Percentiles rank a stretch among this genome's conserved stretches.
phyloP scores from a whole-genome alignment of 139 green algal genomes.

The Closterium sp. region DNA sequence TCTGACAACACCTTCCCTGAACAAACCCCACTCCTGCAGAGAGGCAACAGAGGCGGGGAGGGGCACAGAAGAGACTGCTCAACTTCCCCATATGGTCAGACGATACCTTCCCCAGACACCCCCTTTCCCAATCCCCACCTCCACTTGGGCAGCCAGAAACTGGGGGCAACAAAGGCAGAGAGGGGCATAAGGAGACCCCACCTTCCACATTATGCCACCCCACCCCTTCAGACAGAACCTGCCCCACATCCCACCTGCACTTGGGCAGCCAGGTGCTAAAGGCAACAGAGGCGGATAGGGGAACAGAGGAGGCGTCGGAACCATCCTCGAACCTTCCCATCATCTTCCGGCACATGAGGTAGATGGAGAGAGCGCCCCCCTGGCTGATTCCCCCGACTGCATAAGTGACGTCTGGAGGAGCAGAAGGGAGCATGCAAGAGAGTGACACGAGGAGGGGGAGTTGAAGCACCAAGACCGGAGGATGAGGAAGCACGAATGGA shows the following conservation, averaged over 20 bases:
- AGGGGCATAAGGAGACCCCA: no score
- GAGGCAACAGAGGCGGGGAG: background rate
- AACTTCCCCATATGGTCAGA: no score
- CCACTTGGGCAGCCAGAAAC: background rate
- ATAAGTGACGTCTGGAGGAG: slow-evolving; percentile 13
- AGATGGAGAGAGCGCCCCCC: slow-evolving; percentile 32
- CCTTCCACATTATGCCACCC: no score
- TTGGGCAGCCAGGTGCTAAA: slow-evolving; percentile 27
- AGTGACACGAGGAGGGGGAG: no score
- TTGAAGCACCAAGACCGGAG: no score
- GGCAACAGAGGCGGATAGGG: slow-evolving; percentile 3
- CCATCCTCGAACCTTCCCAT: slow-evolving; percentile 23
- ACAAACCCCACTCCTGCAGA: no score
- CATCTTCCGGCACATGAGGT: slow-evolving; percentile 21
- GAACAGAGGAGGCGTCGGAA: background rate
- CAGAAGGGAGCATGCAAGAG: no score
- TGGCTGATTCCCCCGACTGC: slow-evolving; percentile 40
- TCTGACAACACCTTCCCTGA: no score
- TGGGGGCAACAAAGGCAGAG: background rate
- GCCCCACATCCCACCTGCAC: background rate
- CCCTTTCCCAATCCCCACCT: background rate
- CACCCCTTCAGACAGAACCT: no score
- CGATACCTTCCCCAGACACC: no score
- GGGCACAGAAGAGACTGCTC: no score
- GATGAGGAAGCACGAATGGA: no score